Percentiles rank a stretch among this genome's conserved stretches.
Evolutionary conservation across 2,329 filamentous ascomycete genomes (phyloP).

Genomic region (Triangularia setosa): DNA sequence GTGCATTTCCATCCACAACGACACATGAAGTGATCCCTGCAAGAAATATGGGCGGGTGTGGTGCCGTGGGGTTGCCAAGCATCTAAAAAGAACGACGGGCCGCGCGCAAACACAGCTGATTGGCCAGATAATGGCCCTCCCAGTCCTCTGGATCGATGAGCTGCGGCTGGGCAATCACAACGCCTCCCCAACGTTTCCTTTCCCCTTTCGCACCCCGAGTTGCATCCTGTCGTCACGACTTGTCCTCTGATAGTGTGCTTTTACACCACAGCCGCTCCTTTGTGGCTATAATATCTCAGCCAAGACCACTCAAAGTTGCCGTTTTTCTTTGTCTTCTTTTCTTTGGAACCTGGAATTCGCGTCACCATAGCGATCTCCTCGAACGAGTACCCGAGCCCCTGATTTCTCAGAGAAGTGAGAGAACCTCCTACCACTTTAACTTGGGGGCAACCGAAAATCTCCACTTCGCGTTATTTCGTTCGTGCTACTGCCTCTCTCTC

Average conservation of each 20-base stretch:
- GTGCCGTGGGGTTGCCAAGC: slow-evolving; percentile 1
- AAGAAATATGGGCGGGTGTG: not conserved
- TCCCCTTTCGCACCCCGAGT: not conserved
- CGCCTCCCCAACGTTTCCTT: slow-evolving; percentile 9
- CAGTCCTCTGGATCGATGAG: slow-evolving; percentile 17
- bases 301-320: not conserved
- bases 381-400: not conserved
- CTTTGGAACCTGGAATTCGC: not conserved
- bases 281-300: not conserved
- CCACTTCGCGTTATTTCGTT: slow-evolving; percentile 10
- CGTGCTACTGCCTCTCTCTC: not conserved
- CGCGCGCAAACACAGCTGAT: not conserved
- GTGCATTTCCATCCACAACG: not conserved
- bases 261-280: not conserved
- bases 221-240: not conserved
- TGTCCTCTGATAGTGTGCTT: not conserved
- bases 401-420: not conserved
- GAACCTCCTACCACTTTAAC: not conserved
- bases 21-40: not conserved
- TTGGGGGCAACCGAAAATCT: not conserved
- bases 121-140: slow-evolving; percentile 6
- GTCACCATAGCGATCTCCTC: not conserved
- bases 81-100: slow-evolving; percentile 1
- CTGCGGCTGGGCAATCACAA: slow-evolving; percentile 11
- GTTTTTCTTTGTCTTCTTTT: not conserved